Evolutionary conservation across 78 protist species (phyloP).

Genomic region (Blattamonas nauphoetae): DNA sequence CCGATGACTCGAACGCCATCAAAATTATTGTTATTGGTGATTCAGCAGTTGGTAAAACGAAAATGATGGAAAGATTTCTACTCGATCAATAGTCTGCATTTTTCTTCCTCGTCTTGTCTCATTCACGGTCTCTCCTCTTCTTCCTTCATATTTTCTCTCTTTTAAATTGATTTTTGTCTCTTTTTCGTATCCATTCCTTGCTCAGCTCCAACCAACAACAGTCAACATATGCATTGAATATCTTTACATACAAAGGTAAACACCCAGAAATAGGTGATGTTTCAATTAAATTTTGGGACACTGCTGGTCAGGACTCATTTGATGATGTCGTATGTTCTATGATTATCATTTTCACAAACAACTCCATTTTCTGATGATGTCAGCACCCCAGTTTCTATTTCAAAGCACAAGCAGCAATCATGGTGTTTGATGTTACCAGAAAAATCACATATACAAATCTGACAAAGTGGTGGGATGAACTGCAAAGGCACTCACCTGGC

Average conservation of each 20-base stretch:
- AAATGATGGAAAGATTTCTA: constrained; percentile 6
- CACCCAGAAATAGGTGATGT: background rate
- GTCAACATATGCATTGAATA: background rate
- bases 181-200: too few relatives aligned
- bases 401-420: background rate
- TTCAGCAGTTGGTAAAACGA: constrained; percentile 13
- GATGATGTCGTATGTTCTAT: background rate
- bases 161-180: too few relatives aligned
- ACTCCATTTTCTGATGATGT: background rate
- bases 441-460: constrained; percentile 1
- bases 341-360: background rate
- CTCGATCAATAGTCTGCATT: constrained; percentile 3
- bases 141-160: background rate
- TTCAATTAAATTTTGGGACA: constrained; percentile 1
- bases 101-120: background rate
- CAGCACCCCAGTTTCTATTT: background rate
- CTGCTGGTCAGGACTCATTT: background rate
- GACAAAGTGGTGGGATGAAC: background rate
- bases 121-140: background rate
- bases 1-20: too few relatives aligned
- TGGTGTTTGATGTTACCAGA: constrained; percentile 9
- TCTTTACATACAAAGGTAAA: background rate
- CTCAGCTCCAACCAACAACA: background rate
- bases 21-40: background rate
- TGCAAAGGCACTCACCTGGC: background rate